Percentiles rank a stretch among this genome's conserved stretches.
phyloP scores from a whole-genome alignment of 164 flowering plant species.

The Umbellularia californica region DNA sequence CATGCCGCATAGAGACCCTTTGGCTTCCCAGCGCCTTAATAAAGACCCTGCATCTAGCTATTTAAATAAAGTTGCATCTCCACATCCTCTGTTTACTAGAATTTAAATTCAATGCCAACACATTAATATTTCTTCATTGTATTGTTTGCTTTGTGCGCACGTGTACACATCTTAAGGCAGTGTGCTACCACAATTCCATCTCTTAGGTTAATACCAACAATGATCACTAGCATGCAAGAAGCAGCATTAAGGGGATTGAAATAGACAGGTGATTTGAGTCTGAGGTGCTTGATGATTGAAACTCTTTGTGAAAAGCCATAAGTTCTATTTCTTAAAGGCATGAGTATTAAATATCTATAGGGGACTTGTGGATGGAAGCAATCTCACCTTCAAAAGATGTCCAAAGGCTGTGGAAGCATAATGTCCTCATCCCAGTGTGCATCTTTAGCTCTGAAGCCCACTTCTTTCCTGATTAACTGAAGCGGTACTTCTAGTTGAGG shows the following conservation, averaged over 20 bases:
- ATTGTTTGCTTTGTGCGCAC: too few species aligned
- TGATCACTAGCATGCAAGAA: background rate
- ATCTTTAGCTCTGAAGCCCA: slow-evolving; percentile 45
- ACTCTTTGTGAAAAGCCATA: background rate
- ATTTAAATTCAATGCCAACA: too few species aligned
- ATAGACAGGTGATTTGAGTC: background rate
- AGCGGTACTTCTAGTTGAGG: slow-evolving; percentile 78
- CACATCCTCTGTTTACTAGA: too few species aligned
- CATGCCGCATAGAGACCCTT: too few species aligned
- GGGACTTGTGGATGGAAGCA: too few species aligned
- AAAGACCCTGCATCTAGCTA: too few species aligned
- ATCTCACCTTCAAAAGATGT: slow-evolving; percentile 49
- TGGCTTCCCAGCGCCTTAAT: too few species aligned
- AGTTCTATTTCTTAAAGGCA: background rate
- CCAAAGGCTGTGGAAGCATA: slow-evolving; percentile 44
- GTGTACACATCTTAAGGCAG: too few species aligned
- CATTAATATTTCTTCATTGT: too few species aligned
- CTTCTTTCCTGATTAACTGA: slow-evolving; percentile 45
- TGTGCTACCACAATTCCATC: too few species aligned
- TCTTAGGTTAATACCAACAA: background rate
- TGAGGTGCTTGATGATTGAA: background rate
- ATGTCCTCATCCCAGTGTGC: slow-evolving; percentile 72
- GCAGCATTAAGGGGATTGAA: background rate
- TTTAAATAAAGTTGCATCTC: too few species aligned
- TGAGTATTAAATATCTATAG: background rate